Base-by-base conservation (phyloP, 1,284 basidiomycete genomes). In the Rugosomyces carneus region DNA sequence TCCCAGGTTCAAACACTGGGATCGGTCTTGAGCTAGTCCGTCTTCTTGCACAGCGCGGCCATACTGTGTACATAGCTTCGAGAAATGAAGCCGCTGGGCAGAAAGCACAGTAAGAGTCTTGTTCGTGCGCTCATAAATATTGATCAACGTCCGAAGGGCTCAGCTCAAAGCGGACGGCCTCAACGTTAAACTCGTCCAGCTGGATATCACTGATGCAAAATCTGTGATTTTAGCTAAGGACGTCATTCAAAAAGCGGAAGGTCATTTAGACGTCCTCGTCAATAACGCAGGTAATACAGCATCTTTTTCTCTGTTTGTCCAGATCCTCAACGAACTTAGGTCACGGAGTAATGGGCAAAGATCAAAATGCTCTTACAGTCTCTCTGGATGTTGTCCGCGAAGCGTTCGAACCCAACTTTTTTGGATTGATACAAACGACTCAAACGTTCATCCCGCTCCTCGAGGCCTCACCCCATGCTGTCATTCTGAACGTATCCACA, bases 251-350 rank as follows among this genome's bases (percentile, higher is more conserved):
- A 62, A 66, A 18, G 65, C 57, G 0, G 67, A 72, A 47, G 73
- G 73, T 0, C 62, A 57, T 8, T 56, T 76, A 27, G 70, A 76
- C 52, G 67, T 72, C 6, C 60, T 76, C 20, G 69, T 76, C 31
- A 74, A 75, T 57, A 76, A 76, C 47, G 73, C 73, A 10, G 73
- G 71, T 64, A 45, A 37, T 16, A 6, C n/a, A 26, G 6, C 13
- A 13, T 10, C 2, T 29, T 29, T 20, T 9, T n/a, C n/a, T 2
- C 42, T 6, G 37, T 18, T 31, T 7, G 15, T 40, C 39, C 13
- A 9, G 8, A 5, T 29, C 27, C 13, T 10, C 27, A 29, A 32
- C 3, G 37, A 5, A 26, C 39, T 18, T 18, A 68, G 64, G 65
- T 1, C 59, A 64, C 37, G 57, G 57, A 43, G 50, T 60, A 15